These are phyloP conservation scores for Xylaria palmicola DNA, from an alignment of 495 filamentous ascomycete species.

Conservation along the genomic window DNA sequence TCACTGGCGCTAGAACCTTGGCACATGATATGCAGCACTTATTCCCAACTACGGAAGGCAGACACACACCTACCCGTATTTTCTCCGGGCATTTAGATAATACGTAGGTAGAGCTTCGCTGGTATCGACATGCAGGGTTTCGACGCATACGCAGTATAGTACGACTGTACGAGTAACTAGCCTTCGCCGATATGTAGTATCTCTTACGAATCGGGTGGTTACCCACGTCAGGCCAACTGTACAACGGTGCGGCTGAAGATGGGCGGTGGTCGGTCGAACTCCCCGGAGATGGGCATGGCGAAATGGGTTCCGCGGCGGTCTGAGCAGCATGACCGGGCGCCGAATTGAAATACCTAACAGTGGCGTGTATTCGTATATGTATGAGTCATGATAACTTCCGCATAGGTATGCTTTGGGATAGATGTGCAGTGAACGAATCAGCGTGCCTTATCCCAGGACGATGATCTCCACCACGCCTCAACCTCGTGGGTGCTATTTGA, in stretches of 20 bases:
- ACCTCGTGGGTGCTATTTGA: slow-evolving; percentile 1
- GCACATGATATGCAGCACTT: background rate
- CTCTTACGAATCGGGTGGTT: no score
- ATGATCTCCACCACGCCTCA: background rate
- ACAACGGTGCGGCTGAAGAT: background rate
- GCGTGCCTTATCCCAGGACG: background rate
- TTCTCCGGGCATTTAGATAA: no score
- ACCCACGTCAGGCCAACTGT: no score
- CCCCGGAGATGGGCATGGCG: background rate
- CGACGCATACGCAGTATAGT: no score
- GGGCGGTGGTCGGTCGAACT: background rate
- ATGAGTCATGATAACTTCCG: background rate
- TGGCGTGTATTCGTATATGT: background rate
- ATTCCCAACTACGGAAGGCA: background rate
- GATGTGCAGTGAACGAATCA: no score
- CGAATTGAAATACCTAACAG: background rate
- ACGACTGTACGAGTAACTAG: no score
- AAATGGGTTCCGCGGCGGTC: background rate
- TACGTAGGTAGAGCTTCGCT: no score
- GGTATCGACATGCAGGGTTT: no score
- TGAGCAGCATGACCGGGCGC: background rate
- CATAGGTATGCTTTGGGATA: no score
- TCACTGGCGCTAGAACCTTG: background rate
- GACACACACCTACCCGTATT: no score
- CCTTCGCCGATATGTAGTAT: no score